Evolutionary conservation across 202 grass and related monocot species (phyloP), one percentile per base, ranked within the genome.

Genomic region (Dendrocalamus latiflorus): DNA sequence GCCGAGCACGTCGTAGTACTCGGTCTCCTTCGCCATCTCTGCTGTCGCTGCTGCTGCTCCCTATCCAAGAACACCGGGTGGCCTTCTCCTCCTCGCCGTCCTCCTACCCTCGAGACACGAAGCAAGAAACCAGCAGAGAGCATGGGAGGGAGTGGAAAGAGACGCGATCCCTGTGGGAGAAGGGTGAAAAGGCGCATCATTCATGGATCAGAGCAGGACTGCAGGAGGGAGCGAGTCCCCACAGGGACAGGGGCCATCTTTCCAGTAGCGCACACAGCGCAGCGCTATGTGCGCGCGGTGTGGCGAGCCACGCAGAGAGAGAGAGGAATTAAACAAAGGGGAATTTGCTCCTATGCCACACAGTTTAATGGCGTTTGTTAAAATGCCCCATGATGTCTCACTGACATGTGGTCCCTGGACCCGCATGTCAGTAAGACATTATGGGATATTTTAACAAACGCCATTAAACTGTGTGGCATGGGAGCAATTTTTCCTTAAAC

Each of bases 221-320:
- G n/a, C n/a, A n/a, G n/a, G n/a, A n/a, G n/a, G n/a, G 70, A 14
- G 22, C 34, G 57, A 43, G 76, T 55, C 82, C 90, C 93, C 90
- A 95, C 83, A 76, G 89, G 76, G 77, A n/a, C n/a, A n/a, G n/a
- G n/a, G n/a, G 86, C 60, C 86, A 75, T 88, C 90, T 87, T 90
- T 93, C 84, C 80, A 89, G 88, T 85, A 68, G 81, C 69, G 86
- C 81, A 87, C 78, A 54, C n/a, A n/a, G 84, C 77, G 72, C 81
- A 53, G 83, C 68, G 83, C 60, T 72, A 77, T 28, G 79, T 80
- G 71, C 39, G 81, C 61, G 49, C 62, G 82, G 62, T 45, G 70
- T 83, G 81, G 81, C 63, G 70, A 65, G 56, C 10, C 56, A 13
- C 42, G 1, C 26, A 65, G 44, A 26, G n/a, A n/a, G n/a, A n/a